A percentile compares a stretch with the other conserved stretches of the same genome.
Evolutionary conservation across 768 basidiomycete species (phyloP).

Genomic region (Mycena albidolilacea): DNA sequence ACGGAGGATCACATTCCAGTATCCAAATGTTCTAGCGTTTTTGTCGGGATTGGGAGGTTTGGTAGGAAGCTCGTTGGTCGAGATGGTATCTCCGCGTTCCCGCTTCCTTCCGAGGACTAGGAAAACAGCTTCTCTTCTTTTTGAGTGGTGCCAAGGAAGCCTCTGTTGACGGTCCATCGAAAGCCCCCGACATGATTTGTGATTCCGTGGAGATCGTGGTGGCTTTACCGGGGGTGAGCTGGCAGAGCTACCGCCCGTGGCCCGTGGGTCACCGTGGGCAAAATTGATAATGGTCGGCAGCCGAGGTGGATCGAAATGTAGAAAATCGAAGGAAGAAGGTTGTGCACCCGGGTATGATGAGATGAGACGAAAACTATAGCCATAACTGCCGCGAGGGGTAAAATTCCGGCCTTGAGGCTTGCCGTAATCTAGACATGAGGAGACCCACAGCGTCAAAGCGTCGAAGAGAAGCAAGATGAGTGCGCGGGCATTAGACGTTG

Average conservation of each 20-base stretch:
- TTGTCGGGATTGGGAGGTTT: too few species aligned
- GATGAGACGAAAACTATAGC: neutral
- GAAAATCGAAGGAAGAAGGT: too few species aligned
- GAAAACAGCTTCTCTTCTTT: too few species aligned
- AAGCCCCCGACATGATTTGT: neutral
- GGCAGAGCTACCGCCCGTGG: neutral
- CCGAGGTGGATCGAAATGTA: neutral
- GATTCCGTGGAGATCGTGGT: neutral
- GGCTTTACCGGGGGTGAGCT: neutral
- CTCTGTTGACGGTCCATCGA: neutral
- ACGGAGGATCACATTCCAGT: too few species aligned
- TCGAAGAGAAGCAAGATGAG: neutral
- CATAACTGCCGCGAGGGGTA: neutral
- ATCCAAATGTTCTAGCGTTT: too few species aligned
- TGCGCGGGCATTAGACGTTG: neutral
- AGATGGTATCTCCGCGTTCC: too few species aligned
- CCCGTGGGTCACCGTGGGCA: neutral
- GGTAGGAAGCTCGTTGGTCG: too few species aligned
- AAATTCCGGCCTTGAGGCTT: slow-evolving; percentile 10
- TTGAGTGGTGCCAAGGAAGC: too few species aligned
- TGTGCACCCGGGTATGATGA: neutral
- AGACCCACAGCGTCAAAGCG: neutral
- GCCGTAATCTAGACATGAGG: slow-evolving; percentile 12
- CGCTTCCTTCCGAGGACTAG: too few species aligned
- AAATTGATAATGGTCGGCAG: neutral